Conservation (phyloP, 1,139 yeast genomes). For the Pichia norvegensis region DNA sequence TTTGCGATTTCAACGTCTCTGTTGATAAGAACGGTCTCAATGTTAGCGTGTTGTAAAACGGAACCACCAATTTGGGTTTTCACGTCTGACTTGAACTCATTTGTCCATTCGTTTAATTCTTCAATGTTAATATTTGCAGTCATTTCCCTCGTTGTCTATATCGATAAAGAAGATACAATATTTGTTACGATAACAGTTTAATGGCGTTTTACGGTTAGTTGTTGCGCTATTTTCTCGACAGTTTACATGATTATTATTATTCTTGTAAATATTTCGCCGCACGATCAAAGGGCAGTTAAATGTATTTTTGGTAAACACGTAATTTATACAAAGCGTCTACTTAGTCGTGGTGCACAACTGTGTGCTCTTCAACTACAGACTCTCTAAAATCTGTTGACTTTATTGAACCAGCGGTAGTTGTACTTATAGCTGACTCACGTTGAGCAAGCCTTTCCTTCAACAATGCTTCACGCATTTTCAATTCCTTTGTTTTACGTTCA, state of each 20-base stretch:
- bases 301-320: too few relatives aligned
- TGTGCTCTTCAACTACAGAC: background rate
- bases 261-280: too few relatives aligned
- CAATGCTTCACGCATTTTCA: constrained; percentile 56
- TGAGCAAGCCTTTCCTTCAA: constrained; percentile 34
- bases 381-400: background rate
- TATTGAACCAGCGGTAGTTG: background rate
- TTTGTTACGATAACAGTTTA: too few relatives aligned
- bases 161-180: too few relatives aligned
- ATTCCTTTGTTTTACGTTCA: constrained; percentile 66
- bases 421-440: background rate
- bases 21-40: constrained; percentile 33
- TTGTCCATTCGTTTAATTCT: constrained; percentile 22
- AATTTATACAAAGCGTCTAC: too few relatives aligned
- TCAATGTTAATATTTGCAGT: constrained; percentile 14
- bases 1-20: constrained; percentile 37
- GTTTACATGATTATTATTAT: too few relatives aligned
- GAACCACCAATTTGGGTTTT: constrained; percentile 27
- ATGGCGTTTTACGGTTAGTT: too few relatives aligned
- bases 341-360: background rate
- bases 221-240: too few relatives aligned
- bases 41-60: constrained; percentile 26
- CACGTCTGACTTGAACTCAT: constrained; percentile 21
- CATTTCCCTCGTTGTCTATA: too few relatives aligned
- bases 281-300: too few relatives aligned